Percentiles rank a stretch among this genome's conserved stretches.
phyloP scores from a whole-genome alignment of 2,329 filamentous ascomycete species.

The Xylariaceae sp. region DNA sequence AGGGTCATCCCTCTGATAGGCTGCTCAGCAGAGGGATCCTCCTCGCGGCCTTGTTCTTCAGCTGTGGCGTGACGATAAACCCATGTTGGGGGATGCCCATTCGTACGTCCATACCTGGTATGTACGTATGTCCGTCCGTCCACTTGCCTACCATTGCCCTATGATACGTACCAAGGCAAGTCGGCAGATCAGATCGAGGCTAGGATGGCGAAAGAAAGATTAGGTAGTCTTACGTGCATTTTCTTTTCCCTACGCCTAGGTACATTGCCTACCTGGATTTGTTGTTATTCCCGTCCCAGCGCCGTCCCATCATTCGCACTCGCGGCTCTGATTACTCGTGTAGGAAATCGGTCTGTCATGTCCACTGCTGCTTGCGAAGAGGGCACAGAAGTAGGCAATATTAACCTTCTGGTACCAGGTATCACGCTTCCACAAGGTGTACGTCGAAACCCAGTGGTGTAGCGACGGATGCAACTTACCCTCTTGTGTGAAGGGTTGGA shows the following conservation, averaged over 20 bases:
- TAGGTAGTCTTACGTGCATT: neutral
- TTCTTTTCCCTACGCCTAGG: neutral
- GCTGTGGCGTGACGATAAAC: slow-evolving; percentile 12
- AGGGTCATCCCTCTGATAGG: neutral
- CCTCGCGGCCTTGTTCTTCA: slow-evolving; percentile 11
- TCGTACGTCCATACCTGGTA: neutral
- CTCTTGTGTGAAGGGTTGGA: neutral
- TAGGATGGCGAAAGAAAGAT: neutral
- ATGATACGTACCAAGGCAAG: neutral
- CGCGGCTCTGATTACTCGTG: too few relatives aligned
- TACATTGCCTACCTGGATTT: too few relatives aligned
- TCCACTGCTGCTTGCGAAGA: too few relatives aligned
- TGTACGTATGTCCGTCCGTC: neutral
- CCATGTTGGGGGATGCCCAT: neutral
- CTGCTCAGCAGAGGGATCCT: neutral
- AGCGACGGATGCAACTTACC: neutral
- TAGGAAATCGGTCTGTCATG: too few relatives aligned
- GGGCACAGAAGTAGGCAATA: too few relatives aligned
- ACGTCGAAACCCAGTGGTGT: neutral
- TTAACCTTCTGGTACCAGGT: neutral
- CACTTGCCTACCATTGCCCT: neutral
- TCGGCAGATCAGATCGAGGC: slow-evolving; percentile 4
- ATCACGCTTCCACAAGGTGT: neutral
- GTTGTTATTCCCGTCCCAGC: too few relatives aligned
- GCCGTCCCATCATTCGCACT: too few relatives aligned